Conservation (phyloP, 257 asterid genomes). For the Solanum arcanum region DNA sequence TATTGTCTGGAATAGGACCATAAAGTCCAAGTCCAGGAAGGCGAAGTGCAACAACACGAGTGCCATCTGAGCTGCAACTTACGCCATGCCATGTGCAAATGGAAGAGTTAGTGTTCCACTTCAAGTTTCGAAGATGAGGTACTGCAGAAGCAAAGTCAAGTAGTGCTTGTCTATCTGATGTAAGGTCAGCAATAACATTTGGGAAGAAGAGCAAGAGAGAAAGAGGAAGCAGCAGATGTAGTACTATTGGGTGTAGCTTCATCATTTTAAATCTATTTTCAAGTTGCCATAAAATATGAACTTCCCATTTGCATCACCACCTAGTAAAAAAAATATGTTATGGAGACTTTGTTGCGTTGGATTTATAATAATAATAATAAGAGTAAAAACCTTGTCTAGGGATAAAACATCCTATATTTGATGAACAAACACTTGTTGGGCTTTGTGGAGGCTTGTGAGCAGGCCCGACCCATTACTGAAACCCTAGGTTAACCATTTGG, state of each 20-base stretch:
- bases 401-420: background rate
- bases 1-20: conserved; percentile 62
- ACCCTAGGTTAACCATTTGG: no score
- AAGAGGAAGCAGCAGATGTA: background rate
- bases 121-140: conserved; percentile 43
- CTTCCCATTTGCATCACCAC: background rate
- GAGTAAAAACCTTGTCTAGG: no score
- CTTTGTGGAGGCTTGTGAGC: no score
- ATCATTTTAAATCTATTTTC: conserved; percentile 9
- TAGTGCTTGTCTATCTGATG: conserved; percentile 60
- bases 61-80: conserved; percentile 31
- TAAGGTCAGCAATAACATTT: conserved; percentile 26
- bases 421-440: background rate
- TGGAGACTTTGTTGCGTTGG: no score
- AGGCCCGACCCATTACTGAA: no score
- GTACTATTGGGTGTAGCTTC: conserved; percentile 12
- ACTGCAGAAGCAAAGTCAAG: conserved; percentile 45
- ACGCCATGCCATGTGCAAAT: conserved; percentile 67
- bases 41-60: conserved; percentile 47
- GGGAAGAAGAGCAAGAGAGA: conserved; percentile 6
- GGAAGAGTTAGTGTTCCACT: conserved; percentile 36
- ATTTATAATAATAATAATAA: no score
- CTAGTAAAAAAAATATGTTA: background rate
- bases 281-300: background rate
- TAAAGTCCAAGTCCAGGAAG: conserved; percentile 55